Evolutionary conservation across 2,329 filamentous ascomycete species (phyloP), one percentile per base, ranked within the genome.

Genomic region (Colletotrichum musicola): DNA sequence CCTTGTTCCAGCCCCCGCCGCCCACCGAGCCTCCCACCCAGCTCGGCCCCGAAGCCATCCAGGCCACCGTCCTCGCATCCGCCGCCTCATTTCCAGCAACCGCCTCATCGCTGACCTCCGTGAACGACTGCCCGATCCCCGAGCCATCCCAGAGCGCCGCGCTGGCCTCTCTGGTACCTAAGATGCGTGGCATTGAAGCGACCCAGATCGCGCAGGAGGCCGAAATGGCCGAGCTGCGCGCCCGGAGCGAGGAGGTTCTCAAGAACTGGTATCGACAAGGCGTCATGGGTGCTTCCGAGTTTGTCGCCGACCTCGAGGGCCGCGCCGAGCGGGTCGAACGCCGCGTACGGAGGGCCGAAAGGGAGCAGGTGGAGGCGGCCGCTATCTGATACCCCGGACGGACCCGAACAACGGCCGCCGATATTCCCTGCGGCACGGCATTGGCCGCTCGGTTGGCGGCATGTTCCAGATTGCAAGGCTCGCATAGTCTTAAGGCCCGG

Each of bases 241-340:
- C 81, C 70, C 86, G 85, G 72, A 95, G 87, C 80, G 92, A 89
- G 78, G 77, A 78, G 71, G 81, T 87, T 25, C 80, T 94, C 68
- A 86, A 90, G 72, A 80, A 83, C 42, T 97, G 93, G 91, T 94
- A 95, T 79, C 90, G 94, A 77, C 82, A 88, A 25, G 88, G 89
- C 4, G 84, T 96, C 50, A 81, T 97, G 55, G 86, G 86, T 12
- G 89, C 88, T 72, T 91, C 91, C 0, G 87, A 89, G 72, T 86
- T 87, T 66, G 90, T 94, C 81, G 91, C 91, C 22, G 89, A 91
- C 59, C 89, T 91, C 75, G 92, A 97, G 79, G 85, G 87, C 40
- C 84, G 92, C 57, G 78, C 95, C 13, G 87, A 88, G 77, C 82
- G 84, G 69, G 86, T 89, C 7, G 93, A 96, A 80, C 85, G 88